Conservation (phyloP, 345 rosid species). For the Cardamine occulta region DNA sequence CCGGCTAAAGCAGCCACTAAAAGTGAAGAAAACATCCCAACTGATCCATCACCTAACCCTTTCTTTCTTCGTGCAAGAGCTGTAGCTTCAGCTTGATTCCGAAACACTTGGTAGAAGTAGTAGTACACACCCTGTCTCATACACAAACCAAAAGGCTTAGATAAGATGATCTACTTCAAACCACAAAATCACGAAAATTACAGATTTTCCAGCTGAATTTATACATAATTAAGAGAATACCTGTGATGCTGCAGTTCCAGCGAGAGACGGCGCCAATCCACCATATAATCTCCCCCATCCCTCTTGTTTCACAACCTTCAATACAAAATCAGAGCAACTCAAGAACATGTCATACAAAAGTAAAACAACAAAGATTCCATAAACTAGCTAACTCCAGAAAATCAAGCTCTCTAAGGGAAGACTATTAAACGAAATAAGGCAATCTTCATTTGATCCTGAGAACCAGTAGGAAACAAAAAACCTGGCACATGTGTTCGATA, state of each 20-base stretch:
- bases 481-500: conserved; percentile 84
- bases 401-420: neutral
- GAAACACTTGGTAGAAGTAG: conserved; percentile 99
- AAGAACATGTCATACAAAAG: neutral
- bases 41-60: conserved; percentile 94
- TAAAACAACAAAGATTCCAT: neutral
- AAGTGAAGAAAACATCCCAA: conserved; percentile 93
- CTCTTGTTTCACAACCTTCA: conserved; percentile 82
- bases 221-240: conserved; percentile 37
- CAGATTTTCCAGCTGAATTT: neutral
- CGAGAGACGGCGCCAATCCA: conserved; percentile 82
- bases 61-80: conserved; percentile 60
- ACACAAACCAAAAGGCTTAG: conserved; percentile 44
- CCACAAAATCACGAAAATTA: neutral
- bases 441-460: neutral
- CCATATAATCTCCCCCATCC: conserved; percentile 96
- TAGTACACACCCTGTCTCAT: conserved; percentile 97
- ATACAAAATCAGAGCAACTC: conserved; percentile 26
- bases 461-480: conserved; percentile 23
- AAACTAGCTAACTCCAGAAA: neutral
- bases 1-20: conserved; percentile 94
- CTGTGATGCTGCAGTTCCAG: conserved; percentile 97
- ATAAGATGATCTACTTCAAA: conserved; percentile 3
- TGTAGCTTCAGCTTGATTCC: conserved; percentile 79
- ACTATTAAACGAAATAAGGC: neutral